Conservation (phyloP, 208 protist species). For the Pavlovales sp. region DNA sequence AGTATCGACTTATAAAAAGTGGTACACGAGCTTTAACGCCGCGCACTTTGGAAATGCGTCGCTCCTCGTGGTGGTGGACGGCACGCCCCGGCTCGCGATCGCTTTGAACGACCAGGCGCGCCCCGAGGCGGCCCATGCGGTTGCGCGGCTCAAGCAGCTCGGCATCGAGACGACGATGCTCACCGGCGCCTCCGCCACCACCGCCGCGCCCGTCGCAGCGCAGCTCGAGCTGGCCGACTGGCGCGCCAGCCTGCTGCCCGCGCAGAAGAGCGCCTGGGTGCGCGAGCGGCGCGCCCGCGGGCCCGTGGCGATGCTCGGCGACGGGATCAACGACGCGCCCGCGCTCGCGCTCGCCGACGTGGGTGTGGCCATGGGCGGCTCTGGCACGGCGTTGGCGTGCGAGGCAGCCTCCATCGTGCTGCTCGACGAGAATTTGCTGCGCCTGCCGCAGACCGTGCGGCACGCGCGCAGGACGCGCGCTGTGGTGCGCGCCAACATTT, state of each 20-base stretch:
- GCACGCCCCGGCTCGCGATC: background rate
- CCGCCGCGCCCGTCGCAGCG: background rate
- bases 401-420: background rate
- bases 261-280: background rate
- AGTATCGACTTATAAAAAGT: no score
- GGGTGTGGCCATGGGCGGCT: background rate
- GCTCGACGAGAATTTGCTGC: background rate
- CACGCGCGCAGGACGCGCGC: background rate
- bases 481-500: background rate
- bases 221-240: background rate
- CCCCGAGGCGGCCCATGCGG: background rate
- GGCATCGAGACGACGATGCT: background rate
- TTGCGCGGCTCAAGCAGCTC: background rate
- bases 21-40: background rate
- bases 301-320: background rate
- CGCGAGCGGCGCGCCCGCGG: background rate
- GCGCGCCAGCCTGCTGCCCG: background rate
- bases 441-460: background rate
- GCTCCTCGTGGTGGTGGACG: background rate
- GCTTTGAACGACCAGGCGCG: background rate
- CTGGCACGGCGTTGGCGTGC: background rate
- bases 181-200: background rate
- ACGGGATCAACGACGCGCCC: background rate
- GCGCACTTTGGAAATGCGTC: background rate
- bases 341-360: background rate